These are phyloP conservation scores for Graphiopsis chlorocephala DNA, from an alignment of 2,329 filamentous ascomycete genomes.

Conservation along the genomic window DNA sequence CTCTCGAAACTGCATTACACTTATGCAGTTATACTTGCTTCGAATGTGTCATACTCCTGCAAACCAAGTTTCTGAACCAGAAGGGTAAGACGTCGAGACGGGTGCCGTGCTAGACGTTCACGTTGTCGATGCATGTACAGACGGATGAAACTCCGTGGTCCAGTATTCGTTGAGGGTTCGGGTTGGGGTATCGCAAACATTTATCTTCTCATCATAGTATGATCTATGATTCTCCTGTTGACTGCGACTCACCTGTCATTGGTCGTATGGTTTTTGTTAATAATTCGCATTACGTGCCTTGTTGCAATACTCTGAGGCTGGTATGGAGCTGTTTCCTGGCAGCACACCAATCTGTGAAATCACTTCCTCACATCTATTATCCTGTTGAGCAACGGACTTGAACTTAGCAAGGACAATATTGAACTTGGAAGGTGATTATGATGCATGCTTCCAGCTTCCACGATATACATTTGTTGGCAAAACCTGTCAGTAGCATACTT, in stretches of 20 bases:
- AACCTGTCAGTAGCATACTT: background rate
- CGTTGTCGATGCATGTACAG: no score
- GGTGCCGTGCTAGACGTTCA: background rate
- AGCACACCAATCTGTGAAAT: background rate
- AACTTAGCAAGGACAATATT: background rate
- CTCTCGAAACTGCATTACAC: background rate
- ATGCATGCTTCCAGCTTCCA: background rate
- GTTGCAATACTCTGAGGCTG: background rate
- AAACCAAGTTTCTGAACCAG: no score
- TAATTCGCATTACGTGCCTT: background rate
- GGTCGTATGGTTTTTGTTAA: background rate
- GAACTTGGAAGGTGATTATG: no score
- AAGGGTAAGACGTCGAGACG: background rate
- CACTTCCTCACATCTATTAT: fast-evolving
- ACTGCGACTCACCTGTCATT: background rate
- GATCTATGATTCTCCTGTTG: background rate
- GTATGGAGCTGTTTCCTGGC: background rate
- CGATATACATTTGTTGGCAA: background rate
- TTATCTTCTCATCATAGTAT: background rate
- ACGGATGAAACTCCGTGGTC: background rate
- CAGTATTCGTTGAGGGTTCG: background rate
- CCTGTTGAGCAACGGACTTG: background rate
- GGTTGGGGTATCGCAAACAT: background rate
- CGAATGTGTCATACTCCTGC: background rate
- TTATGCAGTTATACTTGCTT: background rate